Evolutionary conservation across 495 filamentous ascomycete species (phyloP).

Genomic region (Alectoria sarmentosa): DNA sequence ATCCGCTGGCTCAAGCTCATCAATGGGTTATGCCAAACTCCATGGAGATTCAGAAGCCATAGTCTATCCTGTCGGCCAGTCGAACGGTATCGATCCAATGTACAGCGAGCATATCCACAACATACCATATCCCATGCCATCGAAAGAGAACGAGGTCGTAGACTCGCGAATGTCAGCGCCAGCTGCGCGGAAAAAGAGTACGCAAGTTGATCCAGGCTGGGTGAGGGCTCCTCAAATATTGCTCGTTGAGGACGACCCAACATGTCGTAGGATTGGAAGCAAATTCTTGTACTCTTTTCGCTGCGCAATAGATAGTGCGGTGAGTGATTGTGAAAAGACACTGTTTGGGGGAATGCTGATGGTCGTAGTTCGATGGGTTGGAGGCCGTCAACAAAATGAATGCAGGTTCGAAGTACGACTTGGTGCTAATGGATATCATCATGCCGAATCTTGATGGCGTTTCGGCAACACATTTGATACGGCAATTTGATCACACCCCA

Average conservation of each 20-base stretch:
- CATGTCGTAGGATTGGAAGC: conserved; percentile 85
- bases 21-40: conserved; percentile 45
- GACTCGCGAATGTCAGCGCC: conserved; percentile 43
- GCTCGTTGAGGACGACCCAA: conserved; percentile 92
- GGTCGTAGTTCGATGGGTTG: conserved; percentile 71
- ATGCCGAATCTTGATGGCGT: conserved; percentile 97
- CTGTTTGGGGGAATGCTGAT: conserved; percentile 10
- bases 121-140: conserved; percentile 72
- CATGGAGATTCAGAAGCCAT: conserved; percentile 65
- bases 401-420: conserved; percentile 72
- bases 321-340: conserved; percentile 43
- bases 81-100: conserved; percentile 89
- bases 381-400: conserved; percentile 93
- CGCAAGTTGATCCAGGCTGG: conserved; percentile 71
- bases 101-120: conserved; percentile 90
- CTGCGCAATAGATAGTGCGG: conserved; percentile 84
- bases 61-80: conserved; percentile 85
- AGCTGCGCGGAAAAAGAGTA: conserved; percentile 61
- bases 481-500: conserved; percentile 80
- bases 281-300: conserved; percentile 88
- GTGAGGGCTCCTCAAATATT: conserved; percentile 75
- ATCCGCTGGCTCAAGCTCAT: conserved; percentile 43
- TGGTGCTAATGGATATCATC: conserved; percentile 98
- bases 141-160: conserved; percentile 45
- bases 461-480: conserved; percentile 87